These are phyloP conservation scores for Cantharellus cinnabarinus DNA, from an alignment of 768 basidiomycete species.

Conservation along the genomic window DNA sequence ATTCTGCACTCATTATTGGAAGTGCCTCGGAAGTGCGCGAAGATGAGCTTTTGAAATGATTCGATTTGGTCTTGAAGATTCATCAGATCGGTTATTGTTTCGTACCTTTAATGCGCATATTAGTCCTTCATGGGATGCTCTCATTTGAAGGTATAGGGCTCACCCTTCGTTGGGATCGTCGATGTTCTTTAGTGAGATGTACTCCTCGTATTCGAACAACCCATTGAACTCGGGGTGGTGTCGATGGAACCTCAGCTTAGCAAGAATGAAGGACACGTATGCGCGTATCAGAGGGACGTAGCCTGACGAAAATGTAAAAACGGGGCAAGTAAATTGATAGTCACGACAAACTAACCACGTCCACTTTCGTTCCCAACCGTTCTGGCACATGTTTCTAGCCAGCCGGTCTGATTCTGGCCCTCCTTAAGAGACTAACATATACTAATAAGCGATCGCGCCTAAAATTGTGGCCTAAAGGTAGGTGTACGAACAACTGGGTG, in stretches of 20 bases:
- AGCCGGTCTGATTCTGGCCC: conserved; percentile 88
- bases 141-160: conserved; percentile 12
- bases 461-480: conserved; percentile 9
- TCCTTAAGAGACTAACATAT: conserved; percentile 71
- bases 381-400: conserved; percentile 92
- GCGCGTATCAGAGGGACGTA: conserved; percentile 86
- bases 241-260: conserved; percentile 90
- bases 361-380: conserved; percentile 64
- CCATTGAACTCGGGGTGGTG: conserved; percentile 96
- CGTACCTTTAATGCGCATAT: conserved; percentile 40
- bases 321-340: neutral
- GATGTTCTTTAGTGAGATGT: conserved; percentile 88
- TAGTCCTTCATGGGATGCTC: conserved; percentile 5
- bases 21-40: conserved; percentile 80
- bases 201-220: conserved; percentile 97
- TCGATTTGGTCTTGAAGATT: conserved; percentile 96
- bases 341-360: conserved; percentile 32
- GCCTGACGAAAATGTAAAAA: conserved; percentile 26
- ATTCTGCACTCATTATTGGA: conserved; percentile 95
- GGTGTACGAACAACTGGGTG: conserved; percentile 57
- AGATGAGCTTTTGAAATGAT: conserved; percentile 94
- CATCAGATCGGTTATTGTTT: conserved; percentile 96
- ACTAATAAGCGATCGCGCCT: conserved; percentile 2
- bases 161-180: conserved; percentile 99
- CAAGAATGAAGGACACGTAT: conserved; percentile 87